Conservation (phyloP, 257 asterid genomes). For the Nicotiana obtusifolia region DNA sequence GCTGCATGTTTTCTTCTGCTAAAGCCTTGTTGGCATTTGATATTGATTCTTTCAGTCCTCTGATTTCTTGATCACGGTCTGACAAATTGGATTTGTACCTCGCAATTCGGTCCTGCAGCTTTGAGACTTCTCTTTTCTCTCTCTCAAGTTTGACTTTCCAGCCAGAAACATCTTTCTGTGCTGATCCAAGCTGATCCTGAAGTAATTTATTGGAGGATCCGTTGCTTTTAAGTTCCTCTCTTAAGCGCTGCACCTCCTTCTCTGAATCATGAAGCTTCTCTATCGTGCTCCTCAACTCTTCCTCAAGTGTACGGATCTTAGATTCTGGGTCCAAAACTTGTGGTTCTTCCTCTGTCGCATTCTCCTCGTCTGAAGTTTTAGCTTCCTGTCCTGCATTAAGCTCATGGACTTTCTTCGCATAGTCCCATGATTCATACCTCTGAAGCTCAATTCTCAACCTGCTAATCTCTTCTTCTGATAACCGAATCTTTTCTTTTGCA, state of each 20-base stretch:
- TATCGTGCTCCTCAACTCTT: constrained; percentile 35
- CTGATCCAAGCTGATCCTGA: constrained; percentile 54
- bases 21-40: constrained; percentile 74
- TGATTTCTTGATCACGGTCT: constrained; percentile 79
- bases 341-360: constrained; percentile 16
- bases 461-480: constrained; percentile 53
- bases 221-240: constrained; percentile 41
- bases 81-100: constrained; percentile 69
- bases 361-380: constrained; percentile 19
- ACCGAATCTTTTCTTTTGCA: constrained; percentile 42
- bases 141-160: constrained; percentile 56
- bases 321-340: constrained; percentile 23
- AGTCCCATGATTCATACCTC: constrained; percentile 36
- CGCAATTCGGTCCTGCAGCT: constrained; percentile 59
- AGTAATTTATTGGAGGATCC: constrained; percentile 28
- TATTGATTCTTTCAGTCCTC: constrained; percentile 62
- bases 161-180: constrained; percentile 42
- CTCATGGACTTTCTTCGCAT: constrained; percentile 12
- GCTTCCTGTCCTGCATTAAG: constrained; percentile 1
- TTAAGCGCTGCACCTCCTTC: constrained; percentile 41
- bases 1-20: constrained; percentile 66
- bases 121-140: constrained; percentile 61
- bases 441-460: constrained; percentile 52
- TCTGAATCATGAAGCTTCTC: constrained; percentile 51
- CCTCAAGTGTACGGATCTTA: constrained; percentile 37